These are phyloP conservation scores for Diaporthe aspalathi DNA, from an alignment of 2,329 filamentous ascomycete species.

Conservation along the genomic window DNA sequence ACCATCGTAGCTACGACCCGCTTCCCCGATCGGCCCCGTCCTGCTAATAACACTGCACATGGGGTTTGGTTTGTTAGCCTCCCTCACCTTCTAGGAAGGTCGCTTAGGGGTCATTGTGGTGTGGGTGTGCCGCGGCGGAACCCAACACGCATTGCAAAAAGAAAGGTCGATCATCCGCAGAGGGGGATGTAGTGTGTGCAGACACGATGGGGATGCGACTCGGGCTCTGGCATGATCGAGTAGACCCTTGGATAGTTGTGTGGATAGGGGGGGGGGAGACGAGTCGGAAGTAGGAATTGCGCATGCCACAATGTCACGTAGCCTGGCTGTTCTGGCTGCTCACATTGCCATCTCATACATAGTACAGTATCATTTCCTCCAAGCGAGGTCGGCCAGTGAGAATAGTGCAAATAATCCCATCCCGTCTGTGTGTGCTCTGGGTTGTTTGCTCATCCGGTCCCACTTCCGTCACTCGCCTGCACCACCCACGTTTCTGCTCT, in stretches of 20 bases:
- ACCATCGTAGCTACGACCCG: constrained; percentile 1
- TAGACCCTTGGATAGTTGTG: not conserved
- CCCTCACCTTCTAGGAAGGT: constrained; percentile 16
- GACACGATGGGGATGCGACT: constrained; percentile 6
- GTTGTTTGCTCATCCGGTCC: constrained; percentile 18
- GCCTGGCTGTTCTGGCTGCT: not conserved
- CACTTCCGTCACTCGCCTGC: constrained; percentile 16
- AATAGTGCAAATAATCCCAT: constrained; percentile 27
- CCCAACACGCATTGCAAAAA: not conserved
- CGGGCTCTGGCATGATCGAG: not conserved
- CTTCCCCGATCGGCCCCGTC: constrained; percentile 3
- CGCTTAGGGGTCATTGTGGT: constrained; percentile 14
- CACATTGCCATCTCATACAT: not conserved
- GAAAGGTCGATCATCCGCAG: not conserved
- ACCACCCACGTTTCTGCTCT: constrained; percentile 27
- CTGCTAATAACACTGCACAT: constrained; percentile 10
- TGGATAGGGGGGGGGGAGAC: too few relatives aligned
- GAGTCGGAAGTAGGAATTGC: not conserved
- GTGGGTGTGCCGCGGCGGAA: not conserved
- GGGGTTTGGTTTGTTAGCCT: not conserved
- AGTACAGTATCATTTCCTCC: not conserved
- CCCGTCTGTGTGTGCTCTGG: not conserved
- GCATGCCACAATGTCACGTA: not conserved
- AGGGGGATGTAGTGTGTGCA: too few relatives aligned
- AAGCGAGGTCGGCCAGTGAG: constrained; percentile 34